These are phyloP conservation scores for Flammula alnicola DNA, from an alignment of 1,284 basidiomycete genomes.

Conservation along the genomic window DNA sequence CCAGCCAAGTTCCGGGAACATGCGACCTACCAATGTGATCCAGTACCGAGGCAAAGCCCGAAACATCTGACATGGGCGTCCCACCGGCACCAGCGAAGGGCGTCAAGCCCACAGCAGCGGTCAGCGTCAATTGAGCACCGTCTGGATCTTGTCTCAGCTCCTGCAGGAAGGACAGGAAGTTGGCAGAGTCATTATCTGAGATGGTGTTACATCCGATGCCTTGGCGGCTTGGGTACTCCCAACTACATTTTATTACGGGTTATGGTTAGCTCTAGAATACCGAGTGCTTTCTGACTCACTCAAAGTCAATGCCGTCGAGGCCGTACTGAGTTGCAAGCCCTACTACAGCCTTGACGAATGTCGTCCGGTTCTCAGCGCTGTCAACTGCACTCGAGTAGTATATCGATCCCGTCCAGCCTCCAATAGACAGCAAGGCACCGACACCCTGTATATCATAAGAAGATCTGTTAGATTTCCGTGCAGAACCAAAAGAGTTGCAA, in stretches of 20 bases:
- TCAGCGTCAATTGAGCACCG: constrained; percentile 65
- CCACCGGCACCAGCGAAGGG: constrained; percentile 73
- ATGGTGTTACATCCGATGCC: constrained; percentile 74
- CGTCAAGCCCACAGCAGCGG: constrained; percentile 71
- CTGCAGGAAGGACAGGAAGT: constrained; percentile 76
- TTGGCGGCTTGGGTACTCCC: constrained; percentile 78
- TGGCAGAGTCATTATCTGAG: constrained; percentile 63
- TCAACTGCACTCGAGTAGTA: constrained; percentile 75
- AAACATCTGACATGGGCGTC: constrained; percentile 68
- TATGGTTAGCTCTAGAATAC: not conserved
- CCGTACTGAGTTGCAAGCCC: constrained; percentile 62
- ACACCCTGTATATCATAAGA: constrained; percentile 47
- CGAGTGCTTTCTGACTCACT: constrained; percentile 46
- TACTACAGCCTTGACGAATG: constrained; percentile 71
- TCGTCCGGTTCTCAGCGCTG: constrained; percentile 58
- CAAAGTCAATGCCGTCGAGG: constrained; percentile 83
- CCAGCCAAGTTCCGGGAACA: not conserved
- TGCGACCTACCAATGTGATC: constrained; percentile 63
- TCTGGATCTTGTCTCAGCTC: constrained; percentile 65
- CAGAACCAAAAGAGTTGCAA: not conserved
- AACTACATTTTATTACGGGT: constrained; percentile 48
- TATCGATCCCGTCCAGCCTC: constrained; percentile 81
- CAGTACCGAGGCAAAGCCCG: constrained; percentile 69
- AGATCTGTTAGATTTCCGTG: not conserved
- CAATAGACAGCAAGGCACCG: constrained; percentile 73